A percentile compares a stretch with the other conserved stretches of the same genome.
Evolutionary conservation across 2,329 filamentous ascomycete genomes (phyloP).

Genomic region (Cladosporium sp.): DNA sequence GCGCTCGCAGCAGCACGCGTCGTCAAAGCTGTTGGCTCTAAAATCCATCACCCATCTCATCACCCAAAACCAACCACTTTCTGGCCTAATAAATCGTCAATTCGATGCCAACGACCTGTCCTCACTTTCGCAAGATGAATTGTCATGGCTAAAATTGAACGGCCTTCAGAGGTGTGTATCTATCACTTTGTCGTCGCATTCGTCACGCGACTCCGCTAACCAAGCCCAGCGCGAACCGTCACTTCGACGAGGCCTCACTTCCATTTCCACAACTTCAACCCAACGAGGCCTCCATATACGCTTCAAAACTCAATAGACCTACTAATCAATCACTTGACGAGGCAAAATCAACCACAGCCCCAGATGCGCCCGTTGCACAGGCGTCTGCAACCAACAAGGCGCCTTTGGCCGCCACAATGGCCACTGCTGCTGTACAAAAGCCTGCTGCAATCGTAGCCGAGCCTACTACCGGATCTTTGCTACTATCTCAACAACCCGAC

Average conservation of each 20-base stretch:
- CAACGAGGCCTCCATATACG: constrained; percentile 31
- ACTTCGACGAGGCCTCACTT: constrained; percentile 58
- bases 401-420: constrained; percentile 17
- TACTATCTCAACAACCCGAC: not conserved
- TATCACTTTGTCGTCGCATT: not conserved
- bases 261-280: constrained; percentile 38
- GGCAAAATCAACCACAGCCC: constrained; percentile 14
- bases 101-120: constrained; percentile 17
- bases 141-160: constrained; percentile 51
- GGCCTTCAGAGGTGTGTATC: constrained; percentile 51
- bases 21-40: constrained; percentile 19
- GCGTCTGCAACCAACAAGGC: constrained; percentile 21
- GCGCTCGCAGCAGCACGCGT: constrained; percentile 19
- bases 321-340: constrained; percentile 21
- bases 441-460: not conserved
- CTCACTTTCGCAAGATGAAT: constrained; percentile 17
- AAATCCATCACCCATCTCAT: constrained; percentile 21
- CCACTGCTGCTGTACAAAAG: constrained; percentile 16
- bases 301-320: constrained; percentile 28
- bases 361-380: constrained; percentile 23
- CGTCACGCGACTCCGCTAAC: constrained; percentile 14
- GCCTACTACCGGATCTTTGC: not conserved
- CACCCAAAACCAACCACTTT: constrained; percentile 21
- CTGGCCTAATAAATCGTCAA: constrained; percentile 18
- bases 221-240: constrained; percentile 49